Base-by-base conservation (phyloP, 2,329 filamentous ascomycete genomes). In the Hypoxylon sp. region DNA sequence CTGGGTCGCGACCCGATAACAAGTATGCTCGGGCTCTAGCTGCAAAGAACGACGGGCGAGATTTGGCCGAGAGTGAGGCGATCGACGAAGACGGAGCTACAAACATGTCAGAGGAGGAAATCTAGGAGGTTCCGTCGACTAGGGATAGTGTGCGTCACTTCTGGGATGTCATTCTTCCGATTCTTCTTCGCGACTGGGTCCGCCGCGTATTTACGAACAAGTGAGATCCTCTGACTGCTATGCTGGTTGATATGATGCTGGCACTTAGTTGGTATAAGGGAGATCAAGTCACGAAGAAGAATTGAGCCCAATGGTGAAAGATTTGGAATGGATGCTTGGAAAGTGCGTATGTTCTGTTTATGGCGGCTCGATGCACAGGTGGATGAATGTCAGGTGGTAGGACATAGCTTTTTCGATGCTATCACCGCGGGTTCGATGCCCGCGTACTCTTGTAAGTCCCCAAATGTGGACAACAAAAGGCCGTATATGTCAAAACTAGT, bases 21-120 rank as follows among this genome's bases (percentile, higher is more conserved):
- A 78, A 72, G 51, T 77, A 72, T 35, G 67, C 71, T 10, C 73
- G 74, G 10, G 71, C 66, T 1, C n/a, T 74, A 6, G 69, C 71
- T 3, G 74, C 74, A 11, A 47, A 62, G 3, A 60, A 61, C 19
- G 71, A 73, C 1, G 75, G 74, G 3, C 65, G 65, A 5, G 35
- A 58, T 24, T n/a, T 65, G 22, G 61, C 29, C 11, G 70, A 69
- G 35, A 53, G 51, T 37, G 67, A 67, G 63, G 48, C 60, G 5
- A 62, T 60, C 13, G 58, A 58, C 17, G 71, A 72, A 19, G 70
- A 70, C 5, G 50, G 31, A 3, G 71, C 69, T 1, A 67, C 70
- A 39, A 52, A 29, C 9, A 42, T 52, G 51, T 69, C 59, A 5
- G 73, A 74, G 39, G 72, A 71, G 3, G 73, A 74, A 22, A 29